phyloP scores from a whole-genome alignment of 129 eudicot genomes.

The Daucus carota region DH1_v3.0 NC_030386.2:22655001-22655500 shows the following conservation, averaged over 20 bases:
- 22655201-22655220: too few species aligned
- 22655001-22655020: too few species aligned
- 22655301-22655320: conserved; percentile 95
- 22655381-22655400: conserved; percentile 98
- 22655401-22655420: conserved; percentile 73
- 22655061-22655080: not conserved
- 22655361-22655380: conserved; percentile 79
- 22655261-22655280: not conserved
- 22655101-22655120: not conserved
- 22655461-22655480: not conserved
- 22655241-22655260: not conserved
- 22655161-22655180: not conserved
- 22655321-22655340: conserved; percentile 66
- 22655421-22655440: conserved; percentile 83
- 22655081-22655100: not conserved
- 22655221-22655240: not conserved
- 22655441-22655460: conserved; percentile 51
- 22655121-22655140: not conserved
- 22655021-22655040: not conserved
- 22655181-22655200: not conserved
- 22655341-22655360: conserved; percentile 72
- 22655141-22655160: not conserved
- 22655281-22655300: conserved; percentile 66
- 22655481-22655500: too few species aligned
- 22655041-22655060: not conserved